Percentiles rank a stretch among this genome's conserved stretches.
These are phyloP conservation scores for Backusella parvicylindrica DNA, from an alignment of 192 early-diverging fungal genomes.

Conservation along the genomic window DNA sequence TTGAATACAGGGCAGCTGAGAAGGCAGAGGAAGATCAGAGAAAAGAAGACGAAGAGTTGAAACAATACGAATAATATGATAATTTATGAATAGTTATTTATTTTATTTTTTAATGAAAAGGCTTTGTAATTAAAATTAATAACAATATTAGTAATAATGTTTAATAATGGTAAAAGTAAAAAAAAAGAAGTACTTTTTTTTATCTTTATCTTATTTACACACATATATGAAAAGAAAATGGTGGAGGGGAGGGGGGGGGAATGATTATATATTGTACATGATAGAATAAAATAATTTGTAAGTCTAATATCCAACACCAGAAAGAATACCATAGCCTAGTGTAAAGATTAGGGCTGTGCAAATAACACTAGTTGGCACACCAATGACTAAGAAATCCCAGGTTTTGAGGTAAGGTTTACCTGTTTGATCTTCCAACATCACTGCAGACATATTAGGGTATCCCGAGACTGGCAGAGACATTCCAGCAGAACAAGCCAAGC, in stretches of 20 bases:
- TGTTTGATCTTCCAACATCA: conserved; percentile 60
- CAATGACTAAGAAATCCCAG: conserved; percentile 61
- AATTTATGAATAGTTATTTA: neutral
- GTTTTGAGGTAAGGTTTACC: conserved; percentile 65
- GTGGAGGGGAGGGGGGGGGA: neutral
- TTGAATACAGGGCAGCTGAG: conserved; percentile 12
- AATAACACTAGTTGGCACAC: conserved; percentile 53
- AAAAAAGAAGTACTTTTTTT: neutral
- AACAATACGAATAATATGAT: conserved; percentile 14
- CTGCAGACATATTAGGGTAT: conserved; percentile 80
- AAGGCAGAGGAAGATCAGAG: neutral
- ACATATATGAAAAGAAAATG: conserved; percentile 2
- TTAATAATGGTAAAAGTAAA: neutral
- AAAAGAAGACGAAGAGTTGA: conserved; percentile 28
- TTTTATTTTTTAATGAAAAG: neutral
- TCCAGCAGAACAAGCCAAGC: conserved; percentile 43
- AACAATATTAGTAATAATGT: neutral
- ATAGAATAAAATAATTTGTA: neutral
- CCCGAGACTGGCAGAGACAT: conserved; percentile 64
- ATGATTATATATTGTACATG: conserved; percentile 10
- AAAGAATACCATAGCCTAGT: conserved; percentile 63
- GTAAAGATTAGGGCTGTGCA: conserved; percentile 54
- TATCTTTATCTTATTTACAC: neutral
- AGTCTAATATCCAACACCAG: conserved; percentile 24
- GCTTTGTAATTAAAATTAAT: neutral